Percentiles rank a stretch among this genome's conserved stretches.
Conservation (phyloP, 2,329 filamentous ascomycete species). For the Helicocarpus griseus region DNA sequence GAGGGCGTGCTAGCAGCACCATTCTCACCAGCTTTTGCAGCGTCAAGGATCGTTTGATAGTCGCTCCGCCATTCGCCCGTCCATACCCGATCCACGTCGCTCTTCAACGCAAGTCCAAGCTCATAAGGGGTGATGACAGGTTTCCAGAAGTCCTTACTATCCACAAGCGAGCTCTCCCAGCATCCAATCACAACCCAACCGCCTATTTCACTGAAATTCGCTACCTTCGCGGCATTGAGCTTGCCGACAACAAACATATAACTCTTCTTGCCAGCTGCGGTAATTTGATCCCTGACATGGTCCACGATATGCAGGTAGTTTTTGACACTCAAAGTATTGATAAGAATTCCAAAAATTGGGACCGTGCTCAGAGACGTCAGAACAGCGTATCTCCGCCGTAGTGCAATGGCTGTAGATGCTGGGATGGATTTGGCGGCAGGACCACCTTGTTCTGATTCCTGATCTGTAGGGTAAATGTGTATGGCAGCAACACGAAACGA, state of each 20-base stretch:
- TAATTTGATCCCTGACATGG: constrained; percentile 62
- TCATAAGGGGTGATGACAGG: constrained; percentile 95
- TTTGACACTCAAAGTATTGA: constrained; percentile 87
- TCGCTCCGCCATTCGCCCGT: constrained; percentile 82
- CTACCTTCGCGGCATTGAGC: constrained; percentile 87
- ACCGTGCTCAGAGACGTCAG: constrained; percentile 70
- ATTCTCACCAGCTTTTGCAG: constrained; percentile 17
- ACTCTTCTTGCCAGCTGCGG: constrained; percentile 76
- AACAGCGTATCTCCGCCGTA: constrained; percentile 81
- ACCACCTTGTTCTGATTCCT: constrained; percentile 10
- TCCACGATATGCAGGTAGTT: constrained; percentile 80
- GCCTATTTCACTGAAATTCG: constrained; percentile 90
- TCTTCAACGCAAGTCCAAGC: constrained; percentile 64
- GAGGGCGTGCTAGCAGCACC: constrained; percentile 8
- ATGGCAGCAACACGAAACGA: constrained; percentile 70
- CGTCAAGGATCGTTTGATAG: constrained; percentile 58
- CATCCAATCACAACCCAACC: constrained; percentile 97
- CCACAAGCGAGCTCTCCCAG: constrained; percentile 91
- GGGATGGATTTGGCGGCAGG: constrained; percentile 33
- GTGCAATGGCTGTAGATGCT: constrained; percentile 44
- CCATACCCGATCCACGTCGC: constrained; percentile 71
- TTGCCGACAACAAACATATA: constrained; percentile 97
- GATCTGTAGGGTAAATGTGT: constrained; percentile 61
- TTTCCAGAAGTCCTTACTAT: constrained; percentile 78
- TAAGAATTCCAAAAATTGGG: constrained; percentile 82